Conservation (phyloP, 2,329 filamentous ascomycete species). For the Epichloe bromicola region DNA sequence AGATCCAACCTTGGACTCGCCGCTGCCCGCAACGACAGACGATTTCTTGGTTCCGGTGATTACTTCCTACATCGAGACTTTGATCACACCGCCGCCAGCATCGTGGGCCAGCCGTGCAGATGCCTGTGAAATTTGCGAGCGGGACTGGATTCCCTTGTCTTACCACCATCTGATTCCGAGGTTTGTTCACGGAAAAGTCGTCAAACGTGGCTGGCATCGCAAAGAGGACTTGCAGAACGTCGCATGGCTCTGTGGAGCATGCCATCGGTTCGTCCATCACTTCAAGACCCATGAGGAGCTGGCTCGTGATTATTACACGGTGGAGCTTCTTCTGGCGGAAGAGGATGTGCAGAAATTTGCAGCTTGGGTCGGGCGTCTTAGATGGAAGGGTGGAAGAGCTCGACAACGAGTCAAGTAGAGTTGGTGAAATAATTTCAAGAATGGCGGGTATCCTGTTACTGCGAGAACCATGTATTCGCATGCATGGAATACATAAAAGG, state of each 20-base stretch:
- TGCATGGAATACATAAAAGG: too few species aligned
- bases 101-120: slow-evolving; percentile 42
- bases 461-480: neutral
- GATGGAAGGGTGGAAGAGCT: slow-evolving; percentile 49
- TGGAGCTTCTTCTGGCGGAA: slow-evolving; percentile 55
- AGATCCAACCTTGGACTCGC: slow-evolving; percentile 18
- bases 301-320: slow-evolving; percentile 57
- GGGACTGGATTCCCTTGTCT: slow-evolving; percentile 62
- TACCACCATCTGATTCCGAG: slow-evolving; percentile 84
- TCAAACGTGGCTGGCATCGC: slow-evolving; percentile 69
- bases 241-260: slow-evolving; percentile 75
- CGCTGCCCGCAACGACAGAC: slow-evolving; percentile 25
- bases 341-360: slow-evolving; percentile 62
- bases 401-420: neutral
- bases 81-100: slow-evolving; percentile 49
- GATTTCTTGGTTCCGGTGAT: slow-evolving; percentile 52
- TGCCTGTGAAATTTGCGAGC: slow-evolving; percentile 63
- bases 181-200: slow-evolving; percentile 59
- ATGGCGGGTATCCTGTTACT: neutral
- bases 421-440: neutral
- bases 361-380: slow-evolving; percentile 56
- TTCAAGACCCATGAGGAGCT: slow-evolving; percentile 66
- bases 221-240: slow-evolving; percentile 66
- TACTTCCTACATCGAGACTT: slow-evolving; percentile 44
- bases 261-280: slow-evolving; percentile 70